Conservation (phyloP, 306 rosid genomes). For the Vachellia collinsii region DNA sequence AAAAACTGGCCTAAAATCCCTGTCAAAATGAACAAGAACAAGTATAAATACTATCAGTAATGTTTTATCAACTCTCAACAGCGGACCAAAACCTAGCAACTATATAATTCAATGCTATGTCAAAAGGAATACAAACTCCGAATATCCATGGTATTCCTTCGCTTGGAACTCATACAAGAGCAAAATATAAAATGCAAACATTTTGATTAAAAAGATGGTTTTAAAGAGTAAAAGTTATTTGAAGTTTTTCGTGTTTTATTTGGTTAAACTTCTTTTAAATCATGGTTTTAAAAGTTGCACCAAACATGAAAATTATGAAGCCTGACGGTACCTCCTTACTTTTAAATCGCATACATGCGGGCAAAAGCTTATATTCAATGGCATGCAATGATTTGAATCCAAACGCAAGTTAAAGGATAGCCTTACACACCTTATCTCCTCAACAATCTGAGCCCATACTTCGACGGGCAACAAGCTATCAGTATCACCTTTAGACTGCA, state of each 20-base stretch:
- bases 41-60: not conserved
- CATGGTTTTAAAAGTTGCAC: no score
- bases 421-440: conserved; percentile 46
- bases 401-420: not conserved
- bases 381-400: not conserved
- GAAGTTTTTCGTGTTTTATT: no score
- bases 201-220: no score
- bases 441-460: conserved; percentile 72
- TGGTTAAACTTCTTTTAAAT: no score
- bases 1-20: conserved; percentile 78
- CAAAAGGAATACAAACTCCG: not conserved
- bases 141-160: not conserved
- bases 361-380: not conserved
- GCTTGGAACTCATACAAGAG: not conserved
- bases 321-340: no score
- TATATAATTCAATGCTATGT: not conserved
- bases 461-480: conserved; percentile 87
- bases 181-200: not conserved
- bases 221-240: no score
- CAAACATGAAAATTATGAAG: no score
- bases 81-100: not conserved
- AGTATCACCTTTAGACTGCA: conserved; percentile 85
- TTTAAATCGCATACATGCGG: not conserved
- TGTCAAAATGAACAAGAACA: conserved; percentile 30
- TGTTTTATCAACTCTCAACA: not conserved